Evolutionary conservation across 2,329 filamentous ascomycete genomes (phyloP), one percentile per base, ranked within the genome.

Genomic region (Aspergillus sp.): DNA sequence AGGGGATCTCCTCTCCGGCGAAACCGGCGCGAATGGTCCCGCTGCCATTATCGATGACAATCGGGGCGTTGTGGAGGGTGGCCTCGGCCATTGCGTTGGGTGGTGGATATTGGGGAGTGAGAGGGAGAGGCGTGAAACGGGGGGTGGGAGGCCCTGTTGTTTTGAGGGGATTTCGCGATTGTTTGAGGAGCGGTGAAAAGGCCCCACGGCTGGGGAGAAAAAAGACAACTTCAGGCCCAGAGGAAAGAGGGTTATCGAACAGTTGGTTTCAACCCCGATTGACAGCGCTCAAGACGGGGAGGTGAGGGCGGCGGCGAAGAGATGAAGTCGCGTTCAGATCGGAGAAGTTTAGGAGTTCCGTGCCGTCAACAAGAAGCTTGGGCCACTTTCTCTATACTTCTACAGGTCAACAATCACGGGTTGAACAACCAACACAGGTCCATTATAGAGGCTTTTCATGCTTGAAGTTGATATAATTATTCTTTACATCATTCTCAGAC

Each of bases 11-110:
- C 71, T 97, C 93, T 67, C 95, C 95, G 39, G 95, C 95, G 75
- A 98, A 99, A 22, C 95, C 95, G 56, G 95, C 95, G 75, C 96
- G 87, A 75, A 99, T 98, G 4, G 95, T 99, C 66, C 95, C 95
- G 67, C 93, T 97, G 72, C 95, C 95, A 81, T 99, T 99, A 85
- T 99, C 95, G 72, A 99, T 90, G 74, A 99, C 95, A 77, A 99
- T 96, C 60, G 95, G 93, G 67, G 92, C 93, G 84, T 99, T 99
- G 83, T 97, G 95, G 57, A 98, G 87, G 62, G 84, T 79, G 59
- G 76, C 83, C 73, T 90, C 88, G 65, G 84, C 82, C 86, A 89
- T 88, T 69, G 64, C 70, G 71, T 57, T 58, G 59, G 59, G 52
- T 58, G 55, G 58, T 54, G 63, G 61, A 54, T 50, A 61, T 55